Percentiles rank a stretch among this genome's conserved stretches.
Conservation (phyloP, 2,329 filamentous ascomycete genomes). For the Aspergillus versicolor region DNA sequence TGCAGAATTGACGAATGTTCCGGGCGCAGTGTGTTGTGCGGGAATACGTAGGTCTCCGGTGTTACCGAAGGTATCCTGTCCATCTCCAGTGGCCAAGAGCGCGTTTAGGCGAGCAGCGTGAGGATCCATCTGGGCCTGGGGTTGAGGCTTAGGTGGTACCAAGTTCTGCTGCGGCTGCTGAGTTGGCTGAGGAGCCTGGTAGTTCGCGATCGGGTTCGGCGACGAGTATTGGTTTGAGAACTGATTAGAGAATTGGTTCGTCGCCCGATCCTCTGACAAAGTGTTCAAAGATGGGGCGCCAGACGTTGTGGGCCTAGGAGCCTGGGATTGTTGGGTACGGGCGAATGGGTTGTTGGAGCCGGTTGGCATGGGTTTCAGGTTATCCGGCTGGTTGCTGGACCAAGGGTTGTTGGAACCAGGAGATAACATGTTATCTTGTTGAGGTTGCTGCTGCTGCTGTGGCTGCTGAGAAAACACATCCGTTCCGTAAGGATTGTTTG, state of each 20-base stretch:
- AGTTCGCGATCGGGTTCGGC: constrained; percentile 50
- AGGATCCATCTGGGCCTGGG: constrained; percentile 47
- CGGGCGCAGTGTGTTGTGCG: constrained; percentile 92
- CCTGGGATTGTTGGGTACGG: constrained; percentile 50
- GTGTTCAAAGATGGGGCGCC: constrained; percentile 70
- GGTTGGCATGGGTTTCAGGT: constrained; percentile 78
- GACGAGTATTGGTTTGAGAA: constrained; percentile 58
- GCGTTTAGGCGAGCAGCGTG: constrained; percentile 76
- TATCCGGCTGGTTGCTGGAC: constrained; percentile 64
- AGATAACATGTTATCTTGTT: constrained; percentile 63
- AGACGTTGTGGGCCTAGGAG: constrained; percentile 45
- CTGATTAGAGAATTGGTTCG: constrained; percentile 60
- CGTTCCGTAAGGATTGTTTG: constrained; percentile 57
- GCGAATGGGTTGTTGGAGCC: constrained; percentile 99
- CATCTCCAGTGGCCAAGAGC: constrained; percentile 81
- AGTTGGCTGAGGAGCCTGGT: constrained; percentile 40
- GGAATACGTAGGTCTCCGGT: constrained; percentile 95
- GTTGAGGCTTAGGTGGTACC: constrained; percentile 33
- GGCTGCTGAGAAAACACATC: constrained; percentile 52
- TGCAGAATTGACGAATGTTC: constrained; percentile 94
- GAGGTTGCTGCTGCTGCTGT: constrained; percentile 41
- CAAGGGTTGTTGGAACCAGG: constrained; percentile 94
- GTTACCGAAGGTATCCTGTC: constrained; percentile 96
- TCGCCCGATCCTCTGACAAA: constrained; percentile 80
- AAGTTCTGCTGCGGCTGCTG: constrained; percentile 20